Evolutionary conservation across 257 asterid species (phyloP).

Genomic region (Nicotiana sylvestris): DNA sequence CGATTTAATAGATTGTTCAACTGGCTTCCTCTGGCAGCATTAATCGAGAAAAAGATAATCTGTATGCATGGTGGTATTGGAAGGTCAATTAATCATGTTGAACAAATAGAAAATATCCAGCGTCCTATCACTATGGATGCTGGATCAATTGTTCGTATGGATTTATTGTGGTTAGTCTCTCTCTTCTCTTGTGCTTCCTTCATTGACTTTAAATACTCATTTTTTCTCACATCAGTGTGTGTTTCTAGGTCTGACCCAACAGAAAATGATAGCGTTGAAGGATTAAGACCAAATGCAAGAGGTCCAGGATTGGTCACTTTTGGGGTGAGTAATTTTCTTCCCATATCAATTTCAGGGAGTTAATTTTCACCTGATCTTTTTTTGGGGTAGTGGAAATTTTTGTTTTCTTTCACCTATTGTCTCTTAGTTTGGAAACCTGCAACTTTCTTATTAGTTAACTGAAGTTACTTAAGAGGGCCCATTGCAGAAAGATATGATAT

Average conservation of each 20-base stretch:
- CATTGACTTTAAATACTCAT: neutral
- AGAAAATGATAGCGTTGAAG: slow-evolving; percentile 99
- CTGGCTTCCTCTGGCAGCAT: slow-evolving; percentile 98
- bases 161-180: slow-evolving; percentile 73
- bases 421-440: neutral
- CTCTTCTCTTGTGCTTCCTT: slow-evolving; percentile 6
- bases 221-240: slow-evolving; percentile 10
- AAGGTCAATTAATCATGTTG: slow-evolving; percentile 91
- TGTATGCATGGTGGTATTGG: slow-evolving; percentile 99
- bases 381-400: no score
- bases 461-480: neutral
- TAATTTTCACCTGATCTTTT: no score
- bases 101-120: slow-evolving; percentile 91
- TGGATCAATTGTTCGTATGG: slow-evolving; percentile 95
- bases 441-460: neutral
- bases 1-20: slow-evolving; percentile 91
- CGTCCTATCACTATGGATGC: slow-evolving; percentile 99
- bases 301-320: slow-evolving; percentile 99
- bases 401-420: no score
- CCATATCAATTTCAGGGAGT: no score
- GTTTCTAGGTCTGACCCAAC: slow-evolving; percentile 97
- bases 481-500: neutral
- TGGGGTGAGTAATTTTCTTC: slow-evolving; percentile 59
- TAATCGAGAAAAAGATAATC: slow-evolving; percentile 89
- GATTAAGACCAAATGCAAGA: slow-evolving; percentile 97